Evolutionary conservation across 257 asterid genomes (phyloP).

Genomic region (Nicotiana otophora): DNA sequence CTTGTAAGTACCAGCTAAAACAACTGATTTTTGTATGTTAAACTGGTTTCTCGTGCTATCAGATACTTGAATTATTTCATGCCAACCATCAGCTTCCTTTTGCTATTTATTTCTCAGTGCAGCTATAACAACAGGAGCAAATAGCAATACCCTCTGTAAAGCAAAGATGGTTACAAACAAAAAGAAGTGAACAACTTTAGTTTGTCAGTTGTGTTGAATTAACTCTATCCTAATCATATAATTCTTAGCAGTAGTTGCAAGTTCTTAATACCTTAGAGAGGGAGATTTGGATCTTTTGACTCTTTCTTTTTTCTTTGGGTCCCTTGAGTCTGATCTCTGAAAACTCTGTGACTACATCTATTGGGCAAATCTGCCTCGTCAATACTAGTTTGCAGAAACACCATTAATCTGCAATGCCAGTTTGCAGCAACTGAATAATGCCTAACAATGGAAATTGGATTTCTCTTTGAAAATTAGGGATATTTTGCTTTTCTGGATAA

Average conservation of each 20-base stretch:
- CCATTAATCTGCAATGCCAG: neutral
- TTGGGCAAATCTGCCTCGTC: neutral
- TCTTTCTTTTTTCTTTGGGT: neutral
- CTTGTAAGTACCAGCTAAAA: neutral
- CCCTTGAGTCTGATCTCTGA: neutral
- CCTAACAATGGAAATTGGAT: neutral
- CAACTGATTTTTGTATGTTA: neutral
- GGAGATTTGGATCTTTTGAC: neutral
- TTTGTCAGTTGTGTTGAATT: neutral
- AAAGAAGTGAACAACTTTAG: neutral
- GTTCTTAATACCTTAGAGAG: neutral
- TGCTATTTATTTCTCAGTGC: neutral
- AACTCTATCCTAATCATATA: neutral
- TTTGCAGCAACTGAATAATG: neutral
- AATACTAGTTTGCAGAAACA: neutral
- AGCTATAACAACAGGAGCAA: neutral
- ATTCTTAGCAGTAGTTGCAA: neutral
- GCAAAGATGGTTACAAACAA: neutral
- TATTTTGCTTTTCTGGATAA: too few relatives aligned
- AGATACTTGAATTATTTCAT: neutral
- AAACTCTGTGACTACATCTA: neutral
- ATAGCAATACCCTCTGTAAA: neutral
- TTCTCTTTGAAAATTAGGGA: neutral
- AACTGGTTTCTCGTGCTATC: neutral
- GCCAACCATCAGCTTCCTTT: neutral